Evolutionary conservation across 352 stramenopile species (phyloP).

Genomic region (Pythium chondricola): DNA sequence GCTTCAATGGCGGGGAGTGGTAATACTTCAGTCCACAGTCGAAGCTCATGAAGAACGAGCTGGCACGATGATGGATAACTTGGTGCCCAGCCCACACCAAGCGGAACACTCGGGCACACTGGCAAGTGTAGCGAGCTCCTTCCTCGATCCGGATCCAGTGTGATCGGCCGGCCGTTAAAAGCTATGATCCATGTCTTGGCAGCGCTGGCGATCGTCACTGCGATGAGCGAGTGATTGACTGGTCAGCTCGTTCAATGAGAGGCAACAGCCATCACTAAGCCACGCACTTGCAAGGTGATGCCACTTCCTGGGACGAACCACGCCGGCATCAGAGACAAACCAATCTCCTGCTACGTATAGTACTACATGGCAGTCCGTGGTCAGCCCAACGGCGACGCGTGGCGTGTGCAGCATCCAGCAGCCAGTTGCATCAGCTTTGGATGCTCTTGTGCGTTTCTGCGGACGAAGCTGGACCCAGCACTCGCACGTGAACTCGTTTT

Average conservation of each 20-base stretch:
- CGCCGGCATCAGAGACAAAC: background rate
- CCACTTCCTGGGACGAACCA: background rate
- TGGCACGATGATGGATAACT: background rate
- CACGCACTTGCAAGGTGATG: constrained; percentile 20
- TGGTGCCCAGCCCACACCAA: constrained; percentile 17
- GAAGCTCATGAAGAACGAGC: constrained; percentile 20
- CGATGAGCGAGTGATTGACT: too few species aligned
- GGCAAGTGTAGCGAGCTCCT: background rate
- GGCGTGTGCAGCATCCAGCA: constrained; percentile 29
- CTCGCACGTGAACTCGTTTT: constrained; percentile 20
- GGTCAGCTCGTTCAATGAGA: too few species aligned
- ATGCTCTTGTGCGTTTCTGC: background rate
- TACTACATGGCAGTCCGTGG: constrained; percentile 2
- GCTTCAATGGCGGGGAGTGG: background rate
- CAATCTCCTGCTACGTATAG: constrained; percentile 8
- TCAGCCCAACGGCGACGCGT: constrained; percentile 22
- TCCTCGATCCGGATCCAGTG: too few species aligned
- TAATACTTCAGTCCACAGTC: too few species aligned
- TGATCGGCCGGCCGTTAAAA: too few species aligned
- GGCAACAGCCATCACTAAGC: too few species aligned
- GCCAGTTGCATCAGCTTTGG: background rate
- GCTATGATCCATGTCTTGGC: too few species aligned
- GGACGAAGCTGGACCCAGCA: constrained; percentile 30
- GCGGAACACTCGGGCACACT: background rate
- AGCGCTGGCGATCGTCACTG: too few species aligned